Evolutionary conservation across 106 monocot genomes (phyloP).

Genomic region (Platanthera guangdongensis): DNA sequence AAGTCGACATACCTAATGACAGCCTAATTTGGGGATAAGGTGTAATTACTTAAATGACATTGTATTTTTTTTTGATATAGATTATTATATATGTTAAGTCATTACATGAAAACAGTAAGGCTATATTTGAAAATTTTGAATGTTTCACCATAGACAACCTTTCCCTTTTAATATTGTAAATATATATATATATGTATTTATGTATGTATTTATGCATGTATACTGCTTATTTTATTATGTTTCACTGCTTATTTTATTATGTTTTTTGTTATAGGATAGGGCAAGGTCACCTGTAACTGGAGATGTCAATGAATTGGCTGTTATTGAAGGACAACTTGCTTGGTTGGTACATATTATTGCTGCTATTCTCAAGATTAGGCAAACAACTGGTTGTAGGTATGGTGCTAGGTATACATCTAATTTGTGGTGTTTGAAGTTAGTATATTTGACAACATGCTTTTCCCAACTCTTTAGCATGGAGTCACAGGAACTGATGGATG

Average conservation of each 20-base stretch:
- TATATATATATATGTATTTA: background rate
- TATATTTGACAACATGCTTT: conserved; percentile 2
- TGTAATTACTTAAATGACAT: no score
- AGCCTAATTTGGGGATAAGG: no score
- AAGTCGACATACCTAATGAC: no score
- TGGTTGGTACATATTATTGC: conserved; percentile 98
- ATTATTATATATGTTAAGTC: no score
- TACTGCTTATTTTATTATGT: conserved; percentile 6
- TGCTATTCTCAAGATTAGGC: conserved; percentile 84
- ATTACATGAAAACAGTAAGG: no score
- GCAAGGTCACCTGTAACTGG: conserved; percentile 43
- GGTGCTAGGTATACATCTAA: background rate
- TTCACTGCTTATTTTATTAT: background rate
- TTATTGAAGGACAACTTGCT: conserved; percentile 86
- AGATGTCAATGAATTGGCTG: conserved; percentile 51
- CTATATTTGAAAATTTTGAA: no score
- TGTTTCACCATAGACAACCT: no score
- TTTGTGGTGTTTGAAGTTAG: background rate
- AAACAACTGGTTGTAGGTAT: conserved; percentile 63
- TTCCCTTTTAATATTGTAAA: background rate
- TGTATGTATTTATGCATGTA: no score
- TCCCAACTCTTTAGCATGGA: conserved; percentile 37
- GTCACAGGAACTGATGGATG: conserved; percentile 91
- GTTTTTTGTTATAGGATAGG: conserved; percentile 45
- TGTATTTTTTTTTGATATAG: no score